A percentile compares a stretch with the other conserved stretches of the same genome.
phyloP scores from a whole-genome alignment of 352 stramenopile species.

The Globisporangium acanthophoron region DNA sequence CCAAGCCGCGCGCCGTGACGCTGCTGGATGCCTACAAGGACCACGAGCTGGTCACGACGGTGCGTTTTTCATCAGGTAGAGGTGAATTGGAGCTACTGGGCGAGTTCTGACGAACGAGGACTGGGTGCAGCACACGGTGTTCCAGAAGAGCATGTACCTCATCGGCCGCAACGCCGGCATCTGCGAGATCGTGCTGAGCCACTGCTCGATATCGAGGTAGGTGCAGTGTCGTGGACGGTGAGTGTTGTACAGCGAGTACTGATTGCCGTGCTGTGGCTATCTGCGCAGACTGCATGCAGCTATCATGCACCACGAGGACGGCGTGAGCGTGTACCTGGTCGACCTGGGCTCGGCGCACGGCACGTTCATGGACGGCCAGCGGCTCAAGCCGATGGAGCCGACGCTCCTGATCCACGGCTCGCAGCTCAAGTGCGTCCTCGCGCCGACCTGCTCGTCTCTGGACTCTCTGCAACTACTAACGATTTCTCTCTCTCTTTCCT shows the following conservation, averaged over 20 bases:
- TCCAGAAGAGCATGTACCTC: conserved; percentile 71
- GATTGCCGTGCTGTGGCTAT: too few species aligned
- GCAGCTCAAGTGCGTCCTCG: conserved; percentile 34
- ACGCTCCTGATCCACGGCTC: conserved; percentile 64
- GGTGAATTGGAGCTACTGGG: too few species aligned
- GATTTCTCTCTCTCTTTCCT: background rate
- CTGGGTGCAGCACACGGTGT: conserved; percentile 52
- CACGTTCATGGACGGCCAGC: conserved; percentile 66
- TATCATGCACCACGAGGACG: conserved; percentile 71
- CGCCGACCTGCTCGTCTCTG: too few species aligned
- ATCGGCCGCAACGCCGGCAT: conserved; percentile 70
- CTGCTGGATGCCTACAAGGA: conserved; percentile 81
- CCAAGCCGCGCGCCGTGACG: conserved; percentile 51
- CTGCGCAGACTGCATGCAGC: conserved; percentile 49
- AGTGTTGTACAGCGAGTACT: too few species aligned
- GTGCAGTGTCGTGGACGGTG: background rate
- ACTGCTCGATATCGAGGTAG: conserved; percentile 74
- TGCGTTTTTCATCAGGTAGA: conserved; percentile 24
- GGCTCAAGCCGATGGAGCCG: conserved; percentile 50
- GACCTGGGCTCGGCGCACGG: conserved; percentile 76
- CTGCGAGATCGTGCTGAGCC: conserved; percentile 75
- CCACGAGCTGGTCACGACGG: conserved; percentile 71
- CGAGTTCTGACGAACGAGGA: background rate
- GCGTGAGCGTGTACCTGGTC: conserved; percentile 59
- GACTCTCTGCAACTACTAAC: too few species aligned